Base-by-base conservation (phyloP, 2,329 filamentous ascomycete genomes). In the Penicillium sp. region DNA sequence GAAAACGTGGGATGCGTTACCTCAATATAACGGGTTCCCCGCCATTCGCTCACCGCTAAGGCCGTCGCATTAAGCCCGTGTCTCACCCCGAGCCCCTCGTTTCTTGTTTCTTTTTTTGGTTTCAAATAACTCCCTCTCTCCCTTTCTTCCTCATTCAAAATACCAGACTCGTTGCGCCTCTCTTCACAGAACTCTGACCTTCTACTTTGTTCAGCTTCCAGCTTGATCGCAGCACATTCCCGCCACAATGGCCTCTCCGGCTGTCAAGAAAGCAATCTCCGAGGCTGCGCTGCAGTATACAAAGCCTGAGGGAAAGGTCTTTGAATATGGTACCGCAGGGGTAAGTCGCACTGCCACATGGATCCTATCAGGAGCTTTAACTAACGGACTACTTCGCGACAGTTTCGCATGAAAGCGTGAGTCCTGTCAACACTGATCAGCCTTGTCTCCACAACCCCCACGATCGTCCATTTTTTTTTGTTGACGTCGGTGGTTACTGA, bases 371-470 rank as follows among this genome's bases (percentile, higher is more conserved):
- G 23, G 49, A 25, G 35, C 48, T 42, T 7, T 1, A 50, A 43
- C 60, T 64, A 59, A 69, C 61, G 60, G 53, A 50, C 58, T 45
- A 60, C 48, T 26, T 45, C 49, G 61, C 51, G 50, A 52, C 64
- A 87, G 85, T 89, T 89, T 72, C 85, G 87, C 58, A 88, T 88
- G 79, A 88, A 87, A 78, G 85, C 86, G 85, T 88, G 81, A 76
- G 83, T 73, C 60, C 56, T 51, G 58, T 58, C 54, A 56, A 65
- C 39, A 42, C 35, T 64, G 57, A 69, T 67, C 62, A 67, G 57
- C 65, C 66, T 66, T 64, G 63, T 35, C 50, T 66, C 65, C 67
- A 67, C 62, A 62, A 44, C 67, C 67, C 51, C 69, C 69, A 65
- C 69, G 67, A 68, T 69, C 62, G 61, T 59, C 64, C 21, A 37